Conservation (phyloP, 208 protist species). For the Balamuthia mandrillaris region DNA sequence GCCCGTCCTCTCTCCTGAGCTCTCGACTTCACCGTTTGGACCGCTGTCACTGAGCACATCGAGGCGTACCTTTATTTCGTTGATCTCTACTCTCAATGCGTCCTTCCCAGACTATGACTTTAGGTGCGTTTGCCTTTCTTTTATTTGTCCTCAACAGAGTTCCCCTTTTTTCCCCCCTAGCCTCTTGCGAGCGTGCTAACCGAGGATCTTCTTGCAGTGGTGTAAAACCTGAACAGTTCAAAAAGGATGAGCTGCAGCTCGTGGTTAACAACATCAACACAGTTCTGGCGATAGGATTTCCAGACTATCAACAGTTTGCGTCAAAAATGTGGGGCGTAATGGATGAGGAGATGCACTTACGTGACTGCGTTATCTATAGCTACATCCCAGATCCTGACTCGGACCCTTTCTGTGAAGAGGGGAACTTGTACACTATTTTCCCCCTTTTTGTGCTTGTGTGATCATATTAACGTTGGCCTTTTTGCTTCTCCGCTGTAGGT, state of each 20-base stretch:
- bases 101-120: slow-evolving; percentile 28
- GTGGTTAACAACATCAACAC: slow-evolving; percentile 20
- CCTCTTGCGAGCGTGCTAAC: neutral
- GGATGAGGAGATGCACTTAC: slow-evolving; percentile 2
- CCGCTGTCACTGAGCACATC: slow-evolving; percentile 17
- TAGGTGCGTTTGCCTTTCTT: neutral
- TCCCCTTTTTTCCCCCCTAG: neutral
- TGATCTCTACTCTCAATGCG: slow-evolving; percentile 27
- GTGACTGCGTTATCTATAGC: slow-evolving; percentile 5
- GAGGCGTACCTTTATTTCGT: slow-evolving; percentile 16
- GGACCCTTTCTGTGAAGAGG: slow-evolving; percentile 22
- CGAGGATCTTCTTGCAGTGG: neutral
- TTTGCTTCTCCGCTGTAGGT: neutral
- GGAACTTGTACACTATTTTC: neutral
- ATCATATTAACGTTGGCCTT: neutral
- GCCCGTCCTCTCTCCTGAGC: neutral
- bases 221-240: slow-evolving; percentile 16
- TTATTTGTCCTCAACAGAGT: neutral
- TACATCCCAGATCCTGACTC: slow-evolving; percentile 26
- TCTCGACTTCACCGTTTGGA: slow-evolving; percentile 22
- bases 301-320: neutral
- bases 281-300: neutral
- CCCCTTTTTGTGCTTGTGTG: neutral
- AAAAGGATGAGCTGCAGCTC: slow-evolving; percentile 16
- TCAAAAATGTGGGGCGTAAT: neutral